Evolutionary conservation across 106 monocot genomes (phyloP).

Genomic region (Agapanthus africanus): DNA sequence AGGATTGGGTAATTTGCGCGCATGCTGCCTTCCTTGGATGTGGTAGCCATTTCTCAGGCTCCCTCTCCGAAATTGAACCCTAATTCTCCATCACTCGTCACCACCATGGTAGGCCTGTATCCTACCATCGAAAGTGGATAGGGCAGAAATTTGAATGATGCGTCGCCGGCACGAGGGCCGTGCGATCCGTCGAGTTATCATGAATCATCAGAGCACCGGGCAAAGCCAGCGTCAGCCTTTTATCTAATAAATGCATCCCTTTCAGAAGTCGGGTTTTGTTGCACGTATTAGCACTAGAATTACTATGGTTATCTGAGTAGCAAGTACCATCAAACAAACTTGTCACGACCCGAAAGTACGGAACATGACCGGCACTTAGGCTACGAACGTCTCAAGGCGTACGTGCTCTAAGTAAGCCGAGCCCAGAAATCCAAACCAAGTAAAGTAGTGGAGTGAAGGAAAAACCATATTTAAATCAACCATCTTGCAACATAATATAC

Average conservation of each 20-base stretch:
- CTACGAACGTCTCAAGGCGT: no score
- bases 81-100: slow-evolving; percentile 14
- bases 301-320: slow-evolving; percentile 24
- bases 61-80: slow-evolving; percentile 13
- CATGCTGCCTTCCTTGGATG: slow-evolving; percentile 12
- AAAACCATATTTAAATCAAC: no score
- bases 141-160: slow-evolving; percentile 13
- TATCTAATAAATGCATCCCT: slow-evolving; percentile 24
- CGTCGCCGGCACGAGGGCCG: not conserved
- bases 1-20: slow-evolving; percentile 20
- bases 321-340: slow-evolving; percentile 16
- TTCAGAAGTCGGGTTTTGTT: slow-evolving; percentile 26
- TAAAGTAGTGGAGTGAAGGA: no score
- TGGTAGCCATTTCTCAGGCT: slow-evolving; percentile 17
- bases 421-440: no score
- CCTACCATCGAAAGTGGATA: slow-evolving; percentile 14
- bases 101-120: slow-evolving; percentile 16
- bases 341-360: no score
- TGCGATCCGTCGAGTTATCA: slow-evolving; percentile 14
- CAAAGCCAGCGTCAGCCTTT: slow-evolving; percentile 15
- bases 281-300: slow-evolving; percentile 35
- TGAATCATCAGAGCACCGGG: slow-evolving; percentile 9
- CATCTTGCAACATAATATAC: no score
- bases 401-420: no score
- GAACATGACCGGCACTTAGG: no score